Evolutionary conservation across 768 basidiomycete species (phyloP).

Genomic region (Lactifluus rugatus): DNA sequence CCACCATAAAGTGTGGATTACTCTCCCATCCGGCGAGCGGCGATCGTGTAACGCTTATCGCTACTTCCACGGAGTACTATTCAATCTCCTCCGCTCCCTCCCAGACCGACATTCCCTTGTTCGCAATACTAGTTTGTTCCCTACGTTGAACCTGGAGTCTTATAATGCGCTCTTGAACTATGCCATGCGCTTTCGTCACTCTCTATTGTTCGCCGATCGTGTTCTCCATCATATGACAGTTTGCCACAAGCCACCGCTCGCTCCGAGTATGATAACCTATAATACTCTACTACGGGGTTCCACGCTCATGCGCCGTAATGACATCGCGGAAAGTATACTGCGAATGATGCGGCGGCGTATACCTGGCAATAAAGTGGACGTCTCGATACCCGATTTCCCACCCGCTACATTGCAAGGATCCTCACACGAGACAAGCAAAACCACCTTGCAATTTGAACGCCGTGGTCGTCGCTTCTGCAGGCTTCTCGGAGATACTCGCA

Average conservation of each 20-base stretch:
- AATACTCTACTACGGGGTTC: conserved; percentile 52
- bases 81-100: conserved; percentile 17
- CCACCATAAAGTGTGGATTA: conserved; percentile 21
- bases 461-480: not conserved
- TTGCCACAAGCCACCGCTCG: conserved; percentile 31
- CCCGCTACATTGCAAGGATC: not conserved
- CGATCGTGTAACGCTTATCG: conserved; percentile 21
- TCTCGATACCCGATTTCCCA: not conserved
- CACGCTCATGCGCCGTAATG: conserved; percentile 38
- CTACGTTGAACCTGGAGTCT: conserved; percentile 31
- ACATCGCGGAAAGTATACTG: conserved; percentile 34
- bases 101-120: not conserved
- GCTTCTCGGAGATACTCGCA: not conserved
- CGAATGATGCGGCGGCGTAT: conserved; percentile 25
- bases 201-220: conserved; percentile 35
- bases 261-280: conserved; percentile 42
- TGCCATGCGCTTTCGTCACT: conserved; percentile 49
- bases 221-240: conserved; percentile 49
- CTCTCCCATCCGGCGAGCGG: conserved; percentile 5
- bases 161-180: conserved; percentile 63
- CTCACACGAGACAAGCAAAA: not conserved
- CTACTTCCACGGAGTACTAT: conserved; percentile 28
- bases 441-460: not conserved
- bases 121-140: conserved; percentile 17
- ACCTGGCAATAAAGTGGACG: conserved; percentile 9